Evolutionary conservation across 2,329 filamentous ascomycete species (phyloP).

Genomic region (Aspergillus felis): DNA sequence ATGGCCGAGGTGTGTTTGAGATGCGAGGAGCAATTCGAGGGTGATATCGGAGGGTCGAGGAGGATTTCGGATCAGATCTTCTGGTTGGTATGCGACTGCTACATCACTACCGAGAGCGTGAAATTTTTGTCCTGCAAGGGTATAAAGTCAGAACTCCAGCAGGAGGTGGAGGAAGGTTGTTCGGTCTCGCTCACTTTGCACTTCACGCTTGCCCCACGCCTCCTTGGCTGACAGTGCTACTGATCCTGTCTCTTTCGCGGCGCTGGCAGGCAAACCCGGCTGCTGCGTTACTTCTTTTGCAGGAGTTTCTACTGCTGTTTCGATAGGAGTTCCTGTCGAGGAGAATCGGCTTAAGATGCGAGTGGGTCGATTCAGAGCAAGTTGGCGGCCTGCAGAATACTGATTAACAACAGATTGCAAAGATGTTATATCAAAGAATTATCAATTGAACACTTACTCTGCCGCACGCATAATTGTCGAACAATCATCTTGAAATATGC

Average conservation of each 20-base stretch:
- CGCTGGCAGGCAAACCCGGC: constrained; percentile 10
- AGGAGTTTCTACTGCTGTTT: constrained; percentile 20
- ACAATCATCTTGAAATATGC: constrained; percentile 37
- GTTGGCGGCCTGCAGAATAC: constrained; percentile 31
- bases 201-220: constrained; percentile 13
- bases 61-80: constrained; percentile 58
- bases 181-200: constrained; percentile 21
- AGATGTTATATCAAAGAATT: background rate
- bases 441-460: constrained; percentile 28
- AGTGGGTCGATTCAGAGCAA: constrained; percentile 30
- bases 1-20: constrained; percentile 86
- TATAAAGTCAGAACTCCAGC: no score
- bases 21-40: constrained; percentile 83
- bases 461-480: constrained; percentile 37
- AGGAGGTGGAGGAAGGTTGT: background rate
- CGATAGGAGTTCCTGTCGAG: constrained; percentile 28
- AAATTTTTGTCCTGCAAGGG: constrained; percentile 26
- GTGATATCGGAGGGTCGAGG: constrained; percentile 76
- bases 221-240: constrained; percentile 6
- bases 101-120: constrained; percentile 30
- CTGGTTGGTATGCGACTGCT: constrained; percentile 27
- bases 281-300: constrained; percentile 8
- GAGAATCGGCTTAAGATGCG: constrained; percentile 31
- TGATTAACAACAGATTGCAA: constrained; percentile 10
- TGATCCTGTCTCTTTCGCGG: constrained; percentile 4